Percentiles rank a stretch among this genome's conserved stretches.
Evolutionary conservation across 352 stramenopile species (phyloP).

Genomic region (Globisporangium barbulae): DNA sequence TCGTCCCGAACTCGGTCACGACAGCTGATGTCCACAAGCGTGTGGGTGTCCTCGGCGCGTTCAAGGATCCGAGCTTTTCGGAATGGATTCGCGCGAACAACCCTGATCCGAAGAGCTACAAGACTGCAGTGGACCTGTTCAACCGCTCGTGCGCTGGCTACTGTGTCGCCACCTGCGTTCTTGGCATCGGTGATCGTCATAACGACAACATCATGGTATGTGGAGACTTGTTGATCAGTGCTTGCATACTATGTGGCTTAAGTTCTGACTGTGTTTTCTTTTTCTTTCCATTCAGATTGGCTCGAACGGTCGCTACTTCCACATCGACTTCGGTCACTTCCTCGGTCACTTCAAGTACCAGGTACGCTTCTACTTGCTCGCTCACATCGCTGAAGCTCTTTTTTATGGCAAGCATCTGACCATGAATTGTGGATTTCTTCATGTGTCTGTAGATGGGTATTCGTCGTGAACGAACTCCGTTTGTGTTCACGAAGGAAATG

Average conservation of each 20-base stretch:
- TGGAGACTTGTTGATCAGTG: neutral
- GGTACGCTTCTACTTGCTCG: conserved; percentile 22
- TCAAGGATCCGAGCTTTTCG: conserved; percentile 83
- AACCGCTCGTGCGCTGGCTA: conserved; percentile 88
- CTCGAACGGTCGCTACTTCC: conserved; percentile 79
- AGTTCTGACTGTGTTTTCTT: conserved; percentile 4
- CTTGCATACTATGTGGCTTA: neutral
- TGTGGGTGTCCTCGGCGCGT: conserved; percentile 76
- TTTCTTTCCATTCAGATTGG: conserved; percentile 41
- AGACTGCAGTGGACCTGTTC: conserved; percentile 83
- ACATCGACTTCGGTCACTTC: conserved; percentile 89
- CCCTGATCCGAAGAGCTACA: conserved; percentile 54
- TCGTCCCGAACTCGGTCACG: conserved; percentile 93
- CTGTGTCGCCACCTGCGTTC: conserved; percentile 92
- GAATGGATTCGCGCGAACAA: conserved; percentile 86
- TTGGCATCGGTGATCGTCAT: conserved; percentile 94
- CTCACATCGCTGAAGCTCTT: neutral
- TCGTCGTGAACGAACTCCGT: conserved; percentile 78
- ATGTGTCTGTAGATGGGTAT: conserved; percentile 53
- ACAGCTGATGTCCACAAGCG: conserved; percentile 89
- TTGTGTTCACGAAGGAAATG: conserved; percentile 90
- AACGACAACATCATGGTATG: conserved; percentile 96
- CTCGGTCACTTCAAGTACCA: conserved; percentile 88
- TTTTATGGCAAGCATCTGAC: neutral
- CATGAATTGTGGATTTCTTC: neutral